Conservation (phyloP, 1,284 basidiomycete genomes). For the Cutaneotrichosporon sp. region DNA sequence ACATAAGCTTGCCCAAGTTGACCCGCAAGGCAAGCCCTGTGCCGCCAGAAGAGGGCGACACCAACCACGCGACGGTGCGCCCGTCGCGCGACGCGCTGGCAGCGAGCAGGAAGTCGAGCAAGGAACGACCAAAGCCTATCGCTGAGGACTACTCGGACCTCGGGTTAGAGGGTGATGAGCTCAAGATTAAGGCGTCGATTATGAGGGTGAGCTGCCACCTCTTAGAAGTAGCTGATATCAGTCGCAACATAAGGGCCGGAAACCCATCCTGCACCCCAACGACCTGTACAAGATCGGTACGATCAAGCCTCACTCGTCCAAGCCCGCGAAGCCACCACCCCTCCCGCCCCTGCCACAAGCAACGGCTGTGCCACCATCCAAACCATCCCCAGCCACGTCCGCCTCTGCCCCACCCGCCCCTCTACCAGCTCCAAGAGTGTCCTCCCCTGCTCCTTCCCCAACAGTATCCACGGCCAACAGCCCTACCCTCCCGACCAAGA, state of each 20-base stretch:
- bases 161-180: constrained; percentile 73
- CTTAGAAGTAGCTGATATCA: constrained; percentile 13
- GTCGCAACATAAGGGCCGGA: constrained; percentile 65
- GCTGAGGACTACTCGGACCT: constrained; percentile 87
- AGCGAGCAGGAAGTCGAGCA: constrained; percentile 11
- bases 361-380: neutral
- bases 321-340: neutral
- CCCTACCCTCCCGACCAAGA: constrained; percentile 21
- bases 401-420: neutral
- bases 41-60: constrained; percentile 23
- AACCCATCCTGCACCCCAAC: constrained; percentile 80
- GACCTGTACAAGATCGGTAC: constrained; percentile 63
- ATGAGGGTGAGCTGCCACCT: constrained; percentile 71
- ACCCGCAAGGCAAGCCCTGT: constrained; percentile 6
- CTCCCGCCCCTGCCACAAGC: neutral
- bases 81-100: constrained; percentile 20
- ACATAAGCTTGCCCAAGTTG: constrained; percentile 58
- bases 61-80: constrained; percentile 41
- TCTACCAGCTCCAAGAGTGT: constrained; percentile 1
- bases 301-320: constrained; percentile 28
- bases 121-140: constrained; percentile 2
- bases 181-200: constrained; percentile 85
- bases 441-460: constrained; percentile 5
- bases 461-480: constrained; percentile 1
- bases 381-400: neutral